Evolutionary conservation across 2,329 filamentous ascomycete species (phyloP).

Genomic region (Fusarium haematococcum): DNA sequence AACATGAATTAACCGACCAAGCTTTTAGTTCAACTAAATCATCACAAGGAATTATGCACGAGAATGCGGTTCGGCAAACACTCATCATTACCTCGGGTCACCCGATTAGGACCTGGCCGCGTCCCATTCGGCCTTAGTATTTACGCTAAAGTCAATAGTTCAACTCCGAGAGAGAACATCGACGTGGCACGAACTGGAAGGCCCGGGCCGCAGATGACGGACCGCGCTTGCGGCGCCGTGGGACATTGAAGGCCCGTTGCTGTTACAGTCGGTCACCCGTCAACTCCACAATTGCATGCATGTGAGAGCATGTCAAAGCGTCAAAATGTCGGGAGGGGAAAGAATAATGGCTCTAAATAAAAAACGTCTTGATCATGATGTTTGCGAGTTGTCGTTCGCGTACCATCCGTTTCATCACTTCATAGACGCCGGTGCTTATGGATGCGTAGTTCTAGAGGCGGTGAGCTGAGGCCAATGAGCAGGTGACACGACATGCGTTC

Average conservation of each 20-base stretch:
- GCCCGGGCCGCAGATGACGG: slow-evolving; percentile 2
- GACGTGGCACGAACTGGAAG: background rate
- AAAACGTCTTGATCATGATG: background rate
- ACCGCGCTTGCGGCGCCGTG: background rate
- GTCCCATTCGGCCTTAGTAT: background rate
- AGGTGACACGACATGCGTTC: slow-evolving; percentile 6
- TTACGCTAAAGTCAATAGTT: background rate
- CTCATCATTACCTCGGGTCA: background rate
- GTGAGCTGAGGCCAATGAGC: background rate
- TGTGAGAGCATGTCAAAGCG: background rate
- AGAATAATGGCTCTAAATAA: background rate
- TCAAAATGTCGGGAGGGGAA: background rate
- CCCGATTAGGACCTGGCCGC: background rate
- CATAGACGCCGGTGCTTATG: background rate
- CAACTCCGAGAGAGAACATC: background rate
- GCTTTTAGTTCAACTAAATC: background rate
- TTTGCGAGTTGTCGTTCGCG: background rate
- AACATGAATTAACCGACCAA: background rate
- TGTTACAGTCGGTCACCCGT: background rate
- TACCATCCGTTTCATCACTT: background rate
- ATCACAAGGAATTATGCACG: background rate
- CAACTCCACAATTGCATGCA: background rate
- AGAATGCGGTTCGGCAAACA: background rate
- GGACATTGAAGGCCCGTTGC: background rate
- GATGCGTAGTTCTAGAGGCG: background rate